Conservation (phyloP, 176 grass and related monocot species). For the Juncus effusus region DNA sequence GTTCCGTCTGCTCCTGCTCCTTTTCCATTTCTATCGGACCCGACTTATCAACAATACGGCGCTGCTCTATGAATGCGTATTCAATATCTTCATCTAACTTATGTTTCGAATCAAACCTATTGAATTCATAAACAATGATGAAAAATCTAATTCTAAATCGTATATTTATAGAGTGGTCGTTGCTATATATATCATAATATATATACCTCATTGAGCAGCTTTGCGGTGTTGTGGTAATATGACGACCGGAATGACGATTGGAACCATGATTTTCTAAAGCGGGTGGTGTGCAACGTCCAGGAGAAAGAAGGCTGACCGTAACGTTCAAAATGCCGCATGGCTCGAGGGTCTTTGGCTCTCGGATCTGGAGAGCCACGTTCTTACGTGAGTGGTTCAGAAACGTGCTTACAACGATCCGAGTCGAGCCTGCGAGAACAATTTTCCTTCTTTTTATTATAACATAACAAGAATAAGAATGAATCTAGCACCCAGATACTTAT, state of each 20-base stretch:
- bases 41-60: slow-evolving; percentile 32
- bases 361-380: slow-evolving; percentile 59
- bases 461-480: too few species aligned
- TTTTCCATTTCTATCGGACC: slow-evolving; percentile 36
- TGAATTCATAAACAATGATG: too few species aligned
- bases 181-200: too few species aligned
- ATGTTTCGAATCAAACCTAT: too few species aligned
- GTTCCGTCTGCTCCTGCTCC: slow-evolving; percentile 34
- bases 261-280: background rate
- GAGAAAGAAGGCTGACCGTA: slow-evolving; percentile 41
- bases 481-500: too few species aligned
- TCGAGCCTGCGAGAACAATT: slow-evolving; percentile 25
- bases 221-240: too few species aligned
- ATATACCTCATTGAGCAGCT: background rate
- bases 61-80: background rate
- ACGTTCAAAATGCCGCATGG: slow-evolving; percentile 79
- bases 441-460: too few species aligned
- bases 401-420: slow-evolving; percentile 53
- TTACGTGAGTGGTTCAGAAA: slow-evolving; percentile 23
- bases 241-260: too few species aligned
- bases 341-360: slow-evolving; percentile 49
- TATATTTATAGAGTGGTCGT: too few species aligned
- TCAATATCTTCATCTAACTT: too few species aligned
- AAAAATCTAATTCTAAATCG: too few species aligned
- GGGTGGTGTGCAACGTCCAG: slow-evolving; percentile 9